Base-by-base conservation (phyloP, 352 stramenopile species). In the Phytophthora hibernalis region DNA sequence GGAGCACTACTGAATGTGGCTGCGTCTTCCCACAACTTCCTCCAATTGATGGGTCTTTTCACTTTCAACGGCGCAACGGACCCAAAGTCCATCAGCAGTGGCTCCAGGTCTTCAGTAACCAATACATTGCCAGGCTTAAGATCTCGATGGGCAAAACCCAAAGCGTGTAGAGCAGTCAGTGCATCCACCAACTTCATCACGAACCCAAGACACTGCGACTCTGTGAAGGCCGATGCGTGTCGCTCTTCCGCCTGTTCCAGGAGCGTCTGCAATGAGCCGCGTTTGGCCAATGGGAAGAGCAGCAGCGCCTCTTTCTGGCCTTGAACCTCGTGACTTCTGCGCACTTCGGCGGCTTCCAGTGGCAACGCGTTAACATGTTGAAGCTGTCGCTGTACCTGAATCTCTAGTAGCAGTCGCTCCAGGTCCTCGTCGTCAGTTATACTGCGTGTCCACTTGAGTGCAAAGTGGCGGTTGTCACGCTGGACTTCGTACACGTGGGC, bases 1-100 rank as follows among this genome's bases (percentile, higher is more conserved):
- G 91, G 61, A 33, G 96, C 91, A 26, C 90, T 98, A 22, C 87
- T 96, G 66, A 91, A 80, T 38, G 73, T 74, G 26, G 87, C 74
- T 2, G 94, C 93, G 11, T 85, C 60, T 44, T 98, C 95, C n/a
- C 86, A 88, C 12, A 98, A 37, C 16, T 62, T 55, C 16, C 90
- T 52, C 11, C 86, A 73, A 15, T 93, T 79, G 40, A 61, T 77
- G 12, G 58, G 45, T 10, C 55, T 77, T 24, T 22, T 49, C 44
- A 69, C 56, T 2, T 54, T 42, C n/a, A 92, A 57, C 3, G 78
- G 70, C 12, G 84, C 72, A 9, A 87, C 63, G 5, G 83, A 93
- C 22, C 87, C 85, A 59, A 96, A 93, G 57, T 95, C 89, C 68
- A 90, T 90, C 18, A 96, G 54, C 33, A 95, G 59, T 13, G 84